Percentiles rank a stretch among this genome's conserved stretches.
These are phyloP conservation scores for Mycena metata DNA, from an alignment of 768 basidiomycete genomes.

Conservation along the genomic window DNA sequence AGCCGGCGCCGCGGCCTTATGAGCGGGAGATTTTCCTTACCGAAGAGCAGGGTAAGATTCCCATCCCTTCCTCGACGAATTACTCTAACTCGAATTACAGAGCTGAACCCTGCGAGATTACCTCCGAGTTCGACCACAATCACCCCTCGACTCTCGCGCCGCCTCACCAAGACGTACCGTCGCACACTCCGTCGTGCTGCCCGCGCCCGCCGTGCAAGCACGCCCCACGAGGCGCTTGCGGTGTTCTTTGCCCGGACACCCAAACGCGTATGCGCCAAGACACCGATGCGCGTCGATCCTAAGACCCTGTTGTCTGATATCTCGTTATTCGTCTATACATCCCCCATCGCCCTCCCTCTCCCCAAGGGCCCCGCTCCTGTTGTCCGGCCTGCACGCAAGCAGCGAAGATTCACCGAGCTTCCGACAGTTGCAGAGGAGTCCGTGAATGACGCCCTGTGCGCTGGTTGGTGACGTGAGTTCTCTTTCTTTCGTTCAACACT, in stretches of 20 bases:
- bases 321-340: slow-evolving; percentile 7
- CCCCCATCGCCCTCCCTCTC: slow-evolving; percentile 23
- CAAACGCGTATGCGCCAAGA: background rate
- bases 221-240: slow-evolving; percentile 4
- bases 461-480: slow-evolving; percentile 22
- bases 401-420: slow-evolving; percentile 1
- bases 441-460: slow-evolving; percentile 8
- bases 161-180: slow-evolving; percentile 4
- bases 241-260: slow-evolving; percentile 9
- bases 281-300: slow-evolving; percentile 11
- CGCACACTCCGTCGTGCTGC: slow-evolving; percentile 26
- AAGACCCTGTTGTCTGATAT: slow-evolving; percentile 3
- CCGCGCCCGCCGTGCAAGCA: slow-evolving; percentile 1
- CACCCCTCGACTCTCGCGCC: background rate
- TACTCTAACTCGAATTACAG: background rate
- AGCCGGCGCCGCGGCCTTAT: background rate
- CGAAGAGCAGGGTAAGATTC: slow-evolving; percentile 16
- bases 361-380: slow-evolving; percentile 23
- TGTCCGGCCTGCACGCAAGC: slow-evolving; percentile 19
- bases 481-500: too few species aligned
- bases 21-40: slow-evolving; percentile 20
- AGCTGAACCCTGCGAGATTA: slow-evolving; percentile 2
- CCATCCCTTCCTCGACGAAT: background rate
- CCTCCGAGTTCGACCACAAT: background rate
- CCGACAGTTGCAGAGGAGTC: slow-evolving; percentile 7